phyloP scores from a whole-genome alignment of 164 flowering plant species.

The Annona cherimola region DNA sequence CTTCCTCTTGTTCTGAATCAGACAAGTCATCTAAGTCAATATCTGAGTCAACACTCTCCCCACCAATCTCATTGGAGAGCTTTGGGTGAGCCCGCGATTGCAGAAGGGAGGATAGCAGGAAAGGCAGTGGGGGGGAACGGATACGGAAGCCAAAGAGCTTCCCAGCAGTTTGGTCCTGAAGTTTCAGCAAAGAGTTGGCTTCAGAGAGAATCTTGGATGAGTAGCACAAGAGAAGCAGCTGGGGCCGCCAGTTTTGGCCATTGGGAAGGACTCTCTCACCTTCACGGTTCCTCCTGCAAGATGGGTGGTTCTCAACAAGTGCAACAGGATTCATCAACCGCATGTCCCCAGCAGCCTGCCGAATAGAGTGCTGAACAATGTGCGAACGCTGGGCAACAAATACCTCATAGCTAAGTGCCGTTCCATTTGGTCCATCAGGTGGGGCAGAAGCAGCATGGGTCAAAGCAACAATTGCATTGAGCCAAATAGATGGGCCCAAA shows the following conservation, averaged over 20 bases:
- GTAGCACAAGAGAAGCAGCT: conserved; percentile 67
- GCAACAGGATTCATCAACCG: conserved; percentile 89
- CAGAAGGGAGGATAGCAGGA: conserved; percentile 73
- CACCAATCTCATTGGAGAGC: conserved; percentile 67
- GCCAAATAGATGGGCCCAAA: conserved; percentile 77
- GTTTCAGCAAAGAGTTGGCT: conserved; percentile 65
- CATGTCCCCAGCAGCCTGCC: conserved; percentile 86
- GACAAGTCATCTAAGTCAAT: conserved; percentile 70
- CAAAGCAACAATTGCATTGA: conserved; percentile 73
- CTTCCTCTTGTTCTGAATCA: conserved; percentile 70
- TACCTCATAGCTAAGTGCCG: conserved; percentile 77
- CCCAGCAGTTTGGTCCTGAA: conserved; percentile 66
- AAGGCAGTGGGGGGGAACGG: conserved; percentile 91
- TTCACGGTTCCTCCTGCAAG: conserved; percentile 80
- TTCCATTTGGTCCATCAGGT: conserved; percentile 89
- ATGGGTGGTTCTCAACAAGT: conserved; percentile 89
- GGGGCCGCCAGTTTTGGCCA: conserved; percentile 84
- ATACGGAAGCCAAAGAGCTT: conserved; percentile 80
- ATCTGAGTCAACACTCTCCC: conserved; percentile 78
- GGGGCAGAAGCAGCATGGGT: conserved; percentile 96
- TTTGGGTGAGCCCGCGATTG: conserved; percentile 90
- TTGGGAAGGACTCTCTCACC: conserved; percentile 88
- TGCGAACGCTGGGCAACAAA: conserved; percentile 87
- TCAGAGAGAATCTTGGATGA: conserved; percentile 85
- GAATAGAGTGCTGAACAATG: conserved; percentile 76